These are phyloP conservation scores for Aspergillaceae sp. DNA, from an alignment of 2,329 filamentous ascomycete genomes.

Conservation along the genomic window DNA sequence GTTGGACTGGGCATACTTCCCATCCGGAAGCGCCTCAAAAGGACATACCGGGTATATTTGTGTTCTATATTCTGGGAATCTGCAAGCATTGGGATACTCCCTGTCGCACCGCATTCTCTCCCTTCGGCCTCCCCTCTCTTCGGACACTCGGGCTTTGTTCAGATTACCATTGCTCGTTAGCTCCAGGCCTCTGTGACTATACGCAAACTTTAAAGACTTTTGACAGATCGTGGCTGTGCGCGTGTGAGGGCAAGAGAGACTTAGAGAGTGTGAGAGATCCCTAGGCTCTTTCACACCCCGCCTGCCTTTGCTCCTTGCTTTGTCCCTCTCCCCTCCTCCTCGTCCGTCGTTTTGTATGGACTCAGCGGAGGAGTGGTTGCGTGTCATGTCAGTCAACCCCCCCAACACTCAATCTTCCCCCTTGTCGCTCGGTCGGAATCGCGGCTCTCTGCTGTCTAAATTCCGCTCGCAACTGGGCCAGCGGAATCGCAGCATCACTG, in stretches of 20 bases:
- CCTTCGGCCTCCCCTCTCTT: not conserved
- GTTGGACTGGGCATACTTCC: slow-evolving; percentile 4
- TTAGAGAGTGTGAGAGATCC: not conserved
- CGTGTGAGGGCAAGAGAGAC: not conserved
- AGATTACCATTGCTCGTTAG: not conserved
- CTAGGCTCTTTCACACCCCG: not conserved
- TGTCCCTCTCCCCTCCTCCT: slow-evolving; percentile 5
- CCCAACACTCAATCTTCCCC: slow-evolving; percentile 23
- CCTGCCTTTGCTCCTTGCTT: not conserved
- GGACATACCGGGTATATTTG: too few relatives aligned
- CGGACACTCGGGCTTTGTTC: not conserved
- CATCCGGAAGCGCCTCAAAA: not conserved
- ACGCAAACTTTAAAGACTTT: too few relatives aligned
- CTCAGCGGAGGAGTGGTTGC: slow-evolving; percentile 19
- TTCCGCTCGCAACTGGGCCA: slow-evolving; percentile 48
- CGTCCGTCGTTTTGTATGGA: slow-evolving; percentile 23
- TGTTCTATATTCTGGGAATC: too few relatives aligned
- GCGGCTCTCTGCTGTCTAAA: slow-evolving; percentile 42
- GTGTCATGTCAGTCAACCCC: slow-evolving; percentile 36
- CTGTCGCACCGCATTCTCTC: not conserved
- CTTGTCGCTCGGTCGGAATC: slow-evolving; percentile 32
- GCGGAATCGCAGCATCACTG: slow-evolving; percentile 48
- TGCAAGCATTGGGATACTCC: slow-evolving; percentile 5
- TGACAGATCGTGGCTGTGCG: not conserved
- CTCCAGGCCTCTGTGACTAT: not conserved